Base-by-base conservation (phyloP, 768 basidiomycete species). In the Amylocystis lapponica region DNA sequence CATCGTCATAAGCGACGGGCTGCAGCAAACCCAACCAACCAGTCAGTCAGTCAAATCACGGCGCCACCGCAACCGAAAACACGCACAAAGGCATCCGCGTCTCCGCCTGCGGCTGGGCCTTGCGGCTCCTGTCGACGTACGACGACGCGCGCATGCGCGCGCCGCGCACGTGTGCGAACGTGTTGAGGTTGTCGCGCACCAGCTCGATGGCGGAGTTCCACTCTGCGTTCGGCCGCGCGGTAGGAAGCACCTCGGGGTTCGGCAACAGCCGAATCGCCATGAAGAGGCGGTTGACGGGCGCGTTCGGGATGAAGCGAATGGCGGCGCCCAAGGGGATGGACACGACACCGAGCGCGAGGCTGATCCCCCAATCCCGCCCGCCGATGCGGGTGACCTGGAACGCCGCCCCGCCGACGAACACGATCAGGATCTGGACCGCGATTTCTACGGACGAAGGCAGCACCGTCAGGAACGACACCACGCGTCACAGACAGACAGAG, bases 351-450 rank as follows among this genome's bases (percentile, higher is more conserved):
- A 97, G 75, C 37, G 90, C 83, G 29, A 99, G 68, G 1, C 89
- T 87, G 51, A 98, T 89, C 41, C 80, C 93, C 96, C 96, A 99
- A 62, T 95, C 91, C 30, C 78, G 79, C 8, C 86, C 91, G 29
- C 69, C 68, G 39, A 98, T 80, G 7, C 60, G 71, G 1, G 79
- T 83, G 8, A 97, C 95, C 56, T 87, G 82, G 72, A 99, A 98
- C 0, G 93, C 94, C 3, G 86, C 75, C 27, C 88, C 86, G 30
- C 93, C 95, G 32, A 98, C 74, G 56, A 92, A 90, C 40, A 97
- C 86, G 44, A 98, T 94, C 48, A 92, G 48, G 35, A 93, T 61
- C 61, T 99, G 96, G 14, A 85, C 76, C 12, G 69, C 86, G 53
- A 95, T 74, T 77, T 98, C 93, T 94, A 61, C 20, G 16, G 20